Base-by-base conservation (phyloP, 441 rosid genomes). In the Erodium moschatum region DNA sequence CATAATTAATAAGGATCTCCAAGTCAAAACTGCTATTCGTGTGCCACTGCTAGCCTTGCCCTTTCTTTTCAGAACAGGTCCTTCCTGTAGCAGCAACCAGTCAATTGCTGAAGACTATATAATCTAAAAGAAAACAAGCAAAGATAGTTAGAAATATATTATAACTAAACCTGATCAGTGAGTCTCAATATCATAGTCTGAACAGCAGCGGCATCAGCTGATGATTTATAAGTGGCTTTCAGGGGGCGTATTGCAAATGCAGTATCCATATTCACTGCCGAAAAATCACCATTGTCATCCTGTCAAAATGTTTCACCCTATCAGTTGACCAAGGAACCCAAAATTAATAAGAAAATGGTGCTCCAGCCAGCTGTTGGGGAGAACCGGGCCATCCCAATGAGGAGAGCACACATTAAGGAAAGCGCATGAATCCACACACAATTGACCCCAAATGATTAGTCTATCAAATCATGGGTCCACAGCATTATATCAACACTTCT, bases 221-320 rank as follows among this genome's bases (percentile, higher is more conserved):
- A 94, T 29, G 96, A 85, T 78, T 88, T 89, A 70, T 88, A 94
- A 21, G 99, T 94, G 52, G 97, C 92, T 74, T 94, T 97, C 16
- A 94, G 90, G 15, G 99, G 91, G 66, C 97, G 92, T 67, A 94
- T 94, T 6, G 97, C 99, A 78, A 94, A 92, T 76, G 97, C 97
- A 68, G 99, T 94, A 77, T 94, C 99, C 99, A 94, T 94, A 81
- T 94, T 94, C 78, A 91, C 99, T 0, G 99, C 79, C 68, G 99
- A 91, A 75, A 94, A 90, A 78, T 94, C 99, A 24, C 97, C 99
- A 72, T 87, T 86, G 81, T 91, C 97, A 75, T 91, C 99, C 99
- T 94, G 81, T 66, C 35, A 70, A 27, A 52, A 38, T 66, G 67
- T 65, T 38, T 63, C 72, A 68, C 66, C 48, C 44, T 54, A n/a